phyloP scores from a whole-genome alignment of 345 rosid species.

The Microthlaspi erraticum region DNA sequence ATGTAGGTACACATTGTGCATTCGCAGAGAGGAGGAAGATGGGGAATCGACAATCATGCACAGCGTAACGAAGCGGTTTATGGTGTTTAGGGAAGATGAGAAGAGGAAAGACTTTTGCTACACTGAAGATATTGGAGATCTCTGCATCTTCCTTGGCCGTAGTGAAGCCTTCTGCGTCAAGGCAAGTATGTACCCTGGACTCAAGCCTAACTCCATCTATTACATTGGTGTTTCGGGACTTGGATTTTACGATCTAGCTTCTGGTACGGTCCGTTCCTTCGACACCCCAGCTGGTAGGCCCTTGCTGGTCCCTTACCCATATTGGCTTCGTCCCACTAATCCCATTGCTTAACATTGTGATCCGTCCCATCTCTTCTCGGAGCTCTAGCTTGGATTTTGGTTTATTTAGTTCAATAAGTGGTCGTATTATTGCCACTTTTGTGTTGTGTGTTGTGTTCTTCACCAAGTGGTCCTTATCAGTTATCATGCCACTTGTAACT shows the following conservation, averaged over 20 bases:
- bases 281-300: background rate
- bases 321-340: constrained; percentile 20
- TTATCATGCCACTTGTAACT: background rate
- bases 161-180: constrained; percentile 29
- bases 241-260: constrained; percentile 22
- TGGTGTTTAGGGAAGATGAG: constrained; percentile 35
- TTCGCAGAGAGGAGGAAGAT: background rate
- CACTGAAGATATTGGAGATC: constrained; percentile 36
- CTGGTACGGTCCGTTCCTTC: background rate
- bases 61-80: constrained; percentile 17
- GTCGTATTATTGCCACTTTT: constrained; percentile 1
- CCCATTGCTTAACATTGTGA: constrained; percentile 8
- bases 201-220: constrained; percentile 35
- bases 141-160: constrained; percentile 33
- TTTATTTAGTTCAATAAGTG: background rate
- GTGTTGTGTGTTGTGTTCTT: background rate
- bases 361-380: background rate
- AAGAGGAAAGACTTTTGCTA: constrained; percentile 25
- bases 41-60: background rate
- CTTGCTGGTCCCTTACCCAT: background rate
- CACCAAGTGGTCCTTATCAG: background rate
- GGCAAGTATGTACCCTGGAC: constrained; percentile 17
- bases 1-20: constrained; percentile 1
- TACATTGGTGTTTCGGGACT: constrained; percentile 1
- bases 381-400: constrained; percentile 1